Percentiles rank a stretch among this genome's conserved stretches.
Conservation (phyloP, 2,329 filamentous ascomycete species). For the Aspergillus pseudotamarii region DNA sequence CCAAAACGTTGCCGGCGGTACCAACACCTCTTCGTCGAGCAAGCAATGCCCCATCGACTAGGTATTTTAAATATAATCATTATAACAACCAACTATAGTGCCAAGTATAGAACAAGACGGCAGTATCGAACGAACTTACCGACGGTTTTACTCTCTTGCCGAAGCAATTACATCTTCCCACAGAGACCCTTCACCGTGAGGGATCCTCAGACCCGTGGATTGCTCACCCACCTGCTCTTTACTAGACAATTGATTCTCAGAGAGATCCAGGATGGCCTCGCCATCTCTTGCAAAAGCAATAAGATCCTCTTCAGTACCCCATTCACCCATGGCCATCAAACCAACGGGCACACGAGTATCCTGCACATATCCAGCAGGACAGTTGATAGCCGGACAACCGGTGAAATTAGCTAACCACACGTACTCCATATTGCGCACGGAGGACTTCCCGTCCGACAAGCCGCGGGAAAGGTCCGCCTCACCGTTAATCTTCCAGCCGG, state of each 20-base stretch:
- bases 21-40: not conserved
- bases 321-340: slow-evolving; percentile 58
- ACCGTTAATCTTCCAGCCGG: slow-evolving; percentile 70
- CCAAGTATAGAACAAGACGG: not conserved
- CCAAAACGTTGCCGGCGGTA: not conserved
- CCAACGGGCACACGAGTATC: slow-evolving; percentile 50
- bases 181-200: slow-evolving; percentile 26
- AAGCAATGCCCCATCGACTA: not conserved
- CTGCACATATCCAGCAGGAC: slow-evolving; percentile 72
- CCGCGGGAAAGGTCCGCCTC: slow-evolving; percentile 65
- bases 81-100: not conserved
- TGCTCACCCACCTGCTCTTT: slow-evolving; percentile 10
- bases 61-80: not conserved
- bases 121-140: not conserved
- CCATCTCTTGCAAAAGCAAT: slow-evolving; percentile 58
- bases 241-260: slow-evolving; percentile 14
- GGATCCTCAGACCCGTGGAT: slow-evolving; percentile 29
- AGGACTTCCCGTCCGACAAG: slow-evolving; percentile 71
- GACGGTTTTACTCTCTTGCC: slow-evolving; percentile 17
- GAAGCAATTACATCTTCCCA: slow-evolving; percentile 44
- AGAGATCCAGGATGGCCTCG: slow-evolving; percentile 49
- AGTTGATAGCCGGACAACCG: slow-evolving; percentile 74
- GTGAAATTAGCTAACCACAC: slow-evolving; percentile 82
- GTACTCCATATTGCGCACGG: slow-evolving; percentile 80
- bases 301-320: slow-evolving; percentile 56